Conservation (phyloP, 176 grass and related monocot genomes). For the Oryza rufipogon region DNA sequence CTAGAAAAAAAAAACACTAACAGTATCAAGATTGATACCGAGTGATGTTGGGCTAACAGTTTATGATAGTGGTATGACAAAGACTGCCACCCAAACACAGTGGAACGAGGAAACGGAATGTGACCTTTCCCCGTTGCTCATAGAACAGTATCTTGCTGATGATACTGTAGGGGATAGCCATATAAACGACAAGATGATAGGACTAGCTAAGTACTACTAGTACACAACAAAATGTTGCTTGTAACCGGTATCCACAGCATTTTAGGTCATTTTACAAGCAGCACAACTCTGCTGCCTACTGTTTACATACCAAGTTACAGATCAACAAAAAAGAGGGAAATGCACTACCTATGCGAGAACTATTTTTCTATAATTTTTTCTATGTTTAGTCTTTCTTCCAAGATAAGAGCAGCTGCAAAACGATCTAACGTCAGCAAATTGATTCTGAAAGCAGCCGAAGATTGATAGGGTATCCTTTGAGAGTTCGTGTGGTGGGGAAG, state of each 20-base stretch:
- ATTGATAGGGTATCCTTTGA: conserved; percentile 87
- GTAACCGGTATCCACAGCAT: conserved; percentile 25
- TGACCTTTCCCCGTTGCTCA: not conserved
- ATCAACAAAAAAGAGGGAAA: not conserved
- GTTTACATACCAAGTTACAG: conserved; percentile 34
- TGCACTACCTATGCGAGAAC: conserved; percentile 7
- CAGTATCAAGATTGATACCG: not conserved
- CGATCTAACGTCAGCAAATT: conserved; percentile 3
- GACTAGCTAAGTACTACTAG: not conserved
- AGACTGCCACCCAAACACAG: not conserved
- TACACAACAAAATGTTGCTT: conserved; percentile 28
- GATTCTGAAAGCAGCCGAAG: conserved; percentile 42
- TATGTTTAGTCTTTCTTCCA: conserved; percentile 30
- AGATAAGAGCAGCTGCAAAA: not conserved
- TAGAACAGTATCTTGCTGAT: not conserved
- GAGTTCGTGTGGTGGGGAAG: conserved; percentile 87
- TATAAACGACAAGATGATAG: not conserved
- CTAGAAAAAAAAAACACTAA: too few relatives aligned
- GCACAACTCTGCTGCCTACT: conserved; percentile 8
- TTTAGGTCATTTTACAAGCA: conserved; percentile 39
- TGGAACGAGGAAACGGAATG: not conserved
- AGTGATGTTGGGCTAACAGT: not conserved
- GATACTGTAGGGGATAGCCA: not conserved
- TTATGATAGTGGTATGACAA: not conserved
- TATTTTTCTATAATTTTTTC: conserved; percentile 17